Conservation (phyloP, 345 rosid genomes). For the Salix koriyanagi region DNA sequence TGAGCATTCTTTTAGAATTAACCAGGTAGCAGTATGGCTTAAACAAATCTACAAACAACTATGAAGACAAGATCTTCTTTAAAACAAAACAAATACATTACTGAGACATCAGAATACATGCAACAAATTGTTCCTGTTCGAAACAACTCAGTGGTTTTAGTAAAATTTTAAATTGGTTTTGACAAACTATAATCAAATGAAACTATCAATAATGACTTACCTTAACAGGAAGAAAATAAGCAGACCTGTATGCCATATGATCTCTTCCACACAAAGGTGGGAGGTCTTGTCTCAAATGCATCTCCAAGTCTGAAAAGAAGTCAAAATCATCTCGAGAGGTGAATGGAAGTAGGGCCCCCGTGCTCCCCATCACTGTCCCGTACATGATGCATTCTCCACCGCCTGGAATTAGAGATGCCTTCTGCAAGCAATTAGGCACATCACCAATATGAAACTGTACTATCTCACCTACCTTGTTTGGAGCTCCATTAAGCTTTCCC, state of each 20-base stretch:
- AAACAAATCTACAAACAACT: neutral
- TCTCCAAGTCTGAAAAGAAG: too few species aligned
- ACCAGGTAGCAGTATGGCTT: neutral
- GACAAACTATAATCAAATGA: neutral
- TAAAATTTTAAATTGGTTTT: neutral
- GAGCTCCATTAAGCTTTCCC: too few species aligned
- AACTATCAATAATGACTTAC: constrained; percentile 23
- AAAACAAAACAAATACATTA: neutral
- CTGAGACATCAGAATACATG: neutral
- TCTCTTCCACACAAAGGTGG: constrained; percentile 91
- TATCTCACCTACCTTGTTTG: too few species aligned
- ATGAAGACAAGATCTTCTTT: neutral
- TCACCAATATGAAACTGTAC: too few species aligned
- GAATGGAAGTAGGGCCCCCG: too few species aligned
- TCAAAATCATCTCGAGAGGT: too few species aligned
- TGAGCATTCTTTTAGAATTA: constrained; percentile 5
- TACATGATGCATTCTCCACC: too few species aligned
- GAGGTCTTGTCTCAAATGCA: constrained; percentile 89
- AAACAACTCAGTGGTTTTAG: neutral
- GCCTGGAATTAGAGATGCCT: too few species aligned
- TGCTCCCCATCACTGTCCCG: too few species aligned
- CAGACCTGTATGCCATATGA: constrained; percentile 90
- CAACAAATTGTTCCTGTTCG: neutral
- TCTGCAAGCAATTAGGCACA: too few species aligned
- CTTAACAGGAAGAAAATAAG: constrained; percentile 97